Evolutionary conservation across 345 rosid genomes (phyloP), one percentile per base, ranked within the genome.

Genomic region (Brassica cretica): DNA sequence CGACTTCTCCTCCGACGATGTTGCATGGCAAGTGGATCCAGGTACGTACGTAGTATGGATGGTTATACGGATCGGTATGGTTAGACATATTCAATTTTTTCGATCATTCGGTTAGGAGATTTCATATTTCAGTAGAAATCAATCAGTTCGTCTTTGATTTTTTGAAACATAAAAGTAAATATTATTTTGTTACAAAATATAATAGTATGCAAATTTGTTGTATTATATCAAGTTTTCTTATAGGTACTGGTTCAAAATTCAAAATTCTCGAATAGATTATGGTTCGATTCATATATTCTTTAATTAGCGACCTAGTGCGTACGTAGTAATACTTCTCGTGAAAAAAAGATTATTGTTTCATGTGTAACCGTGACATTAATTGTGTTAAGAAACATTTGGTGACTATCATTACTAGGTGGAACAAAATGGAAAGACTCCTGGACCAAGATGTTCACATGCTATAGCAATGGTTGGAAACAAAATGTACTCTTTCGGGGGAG

Each of bases 401-500:
- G 62, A 30, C 10, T 63, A 10, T 53, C 15, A n/a, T 70, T 32
- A 10, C 53, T 51, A 77, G 81, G 69, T 77, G 65, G 64, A 71
- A 35, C 81, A 77, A 70, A 62, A 64, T 16, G 41, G 51, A 10
- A 37, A 72, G 3, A 41, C 5, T 37, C 81, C 81, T 33, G 76
- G 76, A 37, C 76, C 69, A 64, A 71, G 81, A 55, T 70, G 72
- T 30, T 70, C 81, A 1, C 76, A 77, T 14, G 72, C 76, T 37
- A 77, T 77, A 37, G 66, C 81, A 14, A 51, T 55, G 72, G 76
- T 71, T 65, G 76, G 81, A 15, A 29, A 77, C 30, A 77, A 77
- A 65, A 56, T 71, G 66, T 77, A 77, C 9, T 37, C 76, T 24
- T 77, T 77, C 6, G 81, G 81, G 37, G 81, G 81, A 55, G 81